Percentiles rank a stretch among this genome's conserved stretches.
These are phyloP conservation scores for Teunomyces stri DNA, from an alignment of 805 yeast species.

Conservation along the genomic window DNA sequence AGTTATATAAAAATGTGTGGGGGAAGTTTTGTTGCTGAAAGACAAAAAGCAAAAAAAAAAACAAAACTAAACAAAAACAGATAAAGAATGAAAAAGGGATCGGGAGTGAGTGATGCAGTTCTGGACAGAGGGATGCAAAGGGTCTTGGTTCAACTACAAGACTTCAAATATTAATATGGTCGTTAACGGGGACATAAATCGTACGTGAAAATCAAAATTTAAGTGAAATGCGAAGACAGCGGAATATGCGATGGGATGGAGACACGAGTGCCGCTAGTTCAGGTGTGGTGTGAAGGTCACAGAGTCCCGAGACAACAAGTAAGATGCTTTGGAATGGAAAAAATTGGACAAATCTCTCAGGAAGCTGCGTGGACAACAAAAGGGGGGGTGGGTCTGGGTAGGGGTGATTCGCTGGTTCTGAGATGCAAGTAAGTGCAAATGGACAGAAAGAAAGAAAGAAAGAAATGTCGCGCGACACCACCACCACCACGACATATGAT, in stretches of 20 bases:
- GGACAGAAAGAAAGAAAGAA: not conserved
- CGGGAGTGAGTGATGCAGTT: not conserved
- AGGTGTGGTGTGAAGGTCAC: not conserved
- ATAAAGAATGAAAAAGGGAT: not conserved
- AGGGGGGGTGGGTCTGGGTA: not conserved
- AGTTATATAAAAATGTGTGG: not conserved
- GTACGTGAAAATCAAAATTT: constrained; percentile 2
- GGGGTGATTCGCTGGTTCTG: not conserved
- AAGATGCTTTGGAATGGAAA: not conserved
- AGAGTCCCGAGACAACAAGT: not conserved
- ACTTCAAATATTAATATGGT: constrained; percentile 2
- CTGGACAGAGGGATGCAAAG: not conserved
- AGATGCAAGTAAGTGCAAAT: not conserved
- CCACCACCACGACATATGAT: not conserved
- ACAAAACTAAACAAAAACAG: not conserved
- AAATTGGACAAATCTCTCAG: not conserved
- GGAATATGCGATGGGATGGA: not conserved
- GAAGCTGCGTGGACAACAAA: not conserved
- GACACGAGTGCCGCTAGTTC: not conserved
- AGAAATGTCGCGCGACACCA: constrained; percentile 1
- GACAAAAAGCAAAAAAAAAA: not conserved
- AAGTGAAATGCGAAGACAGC: constrained; percentile 2
- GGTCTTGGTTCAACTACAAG: not conserved
- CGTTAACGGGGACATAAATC: constrained; percentile 3
- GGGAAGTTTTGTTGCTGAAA: not conserved